phyloP scores from a whole-genome alignment of 2,329 filamentous ascomycete species.

The Verticillium zaregamsianum region DNA sequence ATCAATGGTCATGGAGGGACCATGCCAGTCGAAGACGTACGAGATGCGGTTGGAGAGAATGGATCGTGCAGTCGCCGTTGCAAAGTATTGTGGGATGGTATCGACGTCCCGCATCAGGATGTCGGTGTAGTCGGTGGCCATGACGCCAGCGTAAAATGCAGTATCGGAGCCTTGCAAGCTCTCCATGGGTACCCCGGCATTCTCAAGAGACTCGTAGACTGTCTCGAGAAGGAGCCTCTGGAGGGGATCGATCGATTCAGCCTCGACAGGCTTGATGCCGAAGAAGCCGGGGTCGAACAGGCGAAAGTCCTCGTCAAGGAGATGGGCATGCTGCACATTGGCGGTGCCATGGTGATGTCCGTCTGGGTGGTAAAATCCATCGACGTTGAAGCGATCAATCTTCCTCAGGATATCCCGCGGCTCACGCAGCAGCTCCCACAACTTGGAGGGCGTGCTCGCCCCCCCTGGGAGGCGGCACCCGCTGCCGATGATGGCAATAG shows the following conservation, averaged over 20 bases:
- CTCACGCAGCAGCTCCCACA: slow-evolving; percentile 5
- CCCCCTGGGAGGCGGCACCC: slow-evolving; percentile 6
- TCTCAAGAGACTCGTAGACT: slow-evolving; percentile 26
- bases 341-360: slow-evolving; percentile 1
- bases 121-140: slow-evolving; percentile 22
- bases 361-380: not conserved
- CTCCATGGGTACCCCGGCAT: slow-evolving; percentile 9
- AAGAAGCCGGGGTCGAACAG: slow-evolving; percentile 24
- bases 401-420: not conserved
- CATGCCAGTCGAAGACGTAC: slow-evolving; percentile 35
- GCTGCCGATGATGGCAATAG: slow-evolving; percentile 6
- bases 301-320: slow-evolving; percentile 15
- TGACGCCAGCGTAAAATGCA: slow-evolving; percentile 17
- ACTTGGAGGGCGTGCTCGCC: slow-evolving; percentile 4
- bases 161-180: slow-evolving; percentile 1
- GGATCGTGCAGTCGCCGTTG: slow-evolving; percentile 26
- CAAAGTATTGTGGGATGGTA: slow-evolving; percentile 21
- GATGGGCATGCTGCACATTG: slow-evolving; percentile 15
- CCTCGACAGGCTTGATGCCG: slow-evolving; percentile 20
- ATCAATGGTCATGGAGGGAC: slow-evolving; percentile 37
- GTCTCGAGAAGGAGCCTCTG: slow-evolving; percentile 27
- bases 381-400: not conserved
- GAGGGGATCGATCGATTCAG: slow-evolving; percentile 26
- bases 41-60: slow-evolving; percentile 36
- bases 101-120: slow-evolving; percentile 20